Conservation (phyloP, 106 monocot genomes). For the Platanthera zijinensis region DNA sequence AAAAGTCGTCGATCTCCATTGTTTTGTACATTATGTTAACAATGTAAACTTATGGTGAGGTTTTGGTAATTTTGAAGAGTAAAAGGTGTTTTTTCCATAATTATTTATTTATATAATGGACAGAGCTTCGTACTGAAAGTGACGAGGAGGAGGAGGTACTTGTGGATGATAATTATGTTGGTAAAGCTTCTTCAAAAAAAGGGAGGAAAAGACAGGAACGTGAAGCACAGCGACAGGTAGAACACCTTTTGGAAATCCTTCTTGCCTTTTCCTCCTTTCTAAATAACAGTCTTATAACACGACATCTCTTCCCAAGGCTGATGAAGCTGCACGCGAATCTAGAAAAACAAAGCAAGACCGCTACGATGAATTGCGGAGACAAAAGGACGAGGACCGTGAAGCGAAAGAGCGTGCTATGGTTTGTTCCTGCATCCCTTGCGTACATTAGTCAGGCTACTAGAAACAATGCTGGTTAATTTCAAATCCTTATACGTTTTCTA, state of each 20-base stretch:
- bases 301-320: constrained; percentile 45
- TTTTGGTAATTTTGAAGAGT: no score
- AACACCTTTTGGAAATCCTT: not conserved
- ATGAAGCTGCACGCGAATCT: constrained; percentile 79
- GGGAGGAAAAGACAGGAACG: constrained; percentile 90
- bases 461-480: not conserved
- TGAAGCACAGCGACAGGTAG: constrained; percentile 78
- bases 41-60: not conserved
- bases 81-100: no score
- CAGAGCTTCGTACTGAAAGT: constrained; percentile 45
- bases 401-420: constrained; percentile 73
- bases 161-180: constrained; percentile 40
- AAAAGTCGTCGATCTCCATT: no score
- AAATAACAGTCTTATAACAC: not conserved
- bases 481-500: not conserved
- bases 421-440: constrained; percentile 1
- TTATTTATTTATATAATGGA: not conserved
- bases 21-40: not conserved
- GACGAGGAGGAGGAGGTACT: constrained; percentile 79
- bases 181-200: constrained; percentile 61
- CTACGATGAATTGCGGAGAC: constrained; percentile 83
- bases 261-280: not conserved
- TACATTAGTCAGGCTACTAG: not conserved
- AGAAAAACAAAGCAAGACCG: constrained; percentile 70
- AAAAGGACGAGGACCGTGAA: constrained; percentile 94